phyloP scores from a whole-genome alignment of 2,329 filamentous ascomycete species.

The Ophiostoma novo-ulmi region DNA sequence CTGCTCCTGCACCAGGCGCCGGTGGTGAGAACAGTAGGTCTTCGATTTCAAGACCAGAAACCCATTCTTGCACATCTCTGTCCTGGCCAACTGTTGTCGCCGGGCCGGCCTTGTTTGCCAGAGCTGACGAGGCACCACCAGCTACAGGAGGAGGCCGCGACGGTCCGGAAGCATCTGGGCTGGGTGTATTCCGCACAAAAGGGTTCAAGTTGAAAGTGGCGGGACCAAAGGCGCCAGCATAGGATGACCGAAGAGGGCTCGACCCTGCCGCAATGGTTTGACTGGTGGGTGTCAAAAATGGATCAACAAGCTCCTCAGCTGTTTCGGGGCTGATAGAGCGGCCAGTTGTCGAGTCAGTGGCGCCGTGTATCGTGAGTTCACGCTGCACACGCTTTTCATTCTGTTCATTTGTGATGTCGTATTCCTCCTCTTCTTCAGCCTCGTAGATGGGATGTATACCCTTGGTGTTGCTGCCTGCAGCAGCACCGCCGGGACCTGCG shows the following conservation, averaged over 20 bases:
- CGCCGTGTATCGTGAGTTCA: neutral
- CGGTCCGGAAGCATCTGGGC: constrained; percentile 35
- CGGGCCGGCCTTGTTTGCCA: constrained; percentile 11
- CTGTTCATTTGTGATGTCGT: constrained; percentile 27
- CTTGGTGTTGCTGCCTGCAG: constrained; percentile 32
- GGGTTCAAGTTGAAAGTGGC: constrained; percentile 26
- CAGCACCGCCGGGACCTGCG: constrained; percentile 11
- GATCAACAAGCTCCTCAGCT: constrained; percentile 23
- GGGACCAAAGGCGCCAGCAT: constrained; percentile 17
- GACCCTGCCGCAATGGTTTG: constrained; percentile 11
- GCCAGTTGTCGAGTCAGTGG: neutral
- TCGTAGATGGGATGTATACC: constrained; percentile 56
- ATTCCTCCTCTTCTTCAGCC: constrained; percentile 50
- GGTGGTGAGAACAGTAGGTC: constrained; percentile 46
- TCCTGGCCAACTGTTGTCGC: constrained; percentile 34
- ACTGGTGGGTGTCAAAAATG: constrained; percentile 23
- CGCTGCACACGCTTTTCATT: constrained; percentile 12
- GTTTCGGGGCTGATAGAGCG: constrained; percentile 30
- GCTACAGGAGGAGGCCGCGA: neutral
- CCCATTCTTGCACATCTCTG: constrained; percentile 55
- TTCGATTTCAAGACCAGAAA: constrained; percentile 51
- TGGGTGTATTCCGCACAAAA: constrained; percentile 35
- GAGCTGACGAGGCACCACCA: neutral
- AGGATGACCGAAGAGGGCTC: constrained; percentile 19
- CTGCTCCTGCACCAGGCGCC: constrained; percentile 20